Evolutionary conservation across 805 yeast species (phyloP), one percentile per base, ranked within the genome.

Genomic region (Metschnikowia aberdeeniae): DNA sequence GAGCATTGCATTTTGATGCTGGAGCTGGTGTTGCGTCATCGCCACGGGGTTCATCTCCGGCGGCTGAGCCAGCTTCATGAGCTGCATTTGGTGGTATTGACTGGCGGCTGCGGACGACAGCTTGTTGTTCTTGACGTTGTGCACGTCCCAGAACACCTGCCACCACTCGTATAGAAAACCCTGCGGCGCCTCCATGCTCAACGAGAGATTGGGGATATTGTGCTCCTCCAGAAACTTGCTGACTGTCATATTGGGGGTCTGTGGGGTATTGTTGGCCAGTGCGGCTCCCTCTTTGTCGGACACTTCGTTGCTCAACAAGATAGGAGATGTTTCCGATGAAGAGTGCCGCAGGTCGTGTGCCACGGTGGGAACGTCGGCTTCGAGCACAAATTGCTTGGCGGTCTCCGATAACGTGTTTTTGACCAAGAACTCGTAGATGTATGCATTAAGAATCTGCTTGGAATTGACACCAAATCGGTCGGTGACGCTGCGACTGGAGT

Each of bases 81-180:
- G 59, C 52, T 83, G 81, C 51, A 80, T 72, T 52, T 84, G 86
- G 56, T 80, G 81, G 64, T 86, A 87, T 58, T 84, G 86, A 37
- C 78, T 76, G 3, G 93, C 92, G 46, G 77, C 67, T 4, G 52
- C 53, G 17, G 46, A 38, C 12, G 48, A 30, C 44, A 12, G 38
- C 24, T 27, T 24, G 38, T 42, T 50, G 34, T 87, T 81, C 55
- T 89, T 76, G 3, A 95, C 95, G 58, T 86, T 86, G 64, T 84
- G 87, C 26, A 89, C 82, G 61, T 89, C 97, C 97, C 97, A 90
- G 61, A 89, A 90, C 13, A 90, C 81, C 70, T 82, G 89, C 97
- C 97, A 89, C 97, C 97, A 89, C 62, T 90, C 97, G 57, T 80
- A 83, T 20, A 89, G 67, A 58, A 88, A 89, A 6, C 96, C 93